A percentile compares a stretch with the other conserved stretches of the same genome.
phyloP scores from a whole-genome alignment of 306 rosid genomes.

The Trifolium pratense region DNA sequence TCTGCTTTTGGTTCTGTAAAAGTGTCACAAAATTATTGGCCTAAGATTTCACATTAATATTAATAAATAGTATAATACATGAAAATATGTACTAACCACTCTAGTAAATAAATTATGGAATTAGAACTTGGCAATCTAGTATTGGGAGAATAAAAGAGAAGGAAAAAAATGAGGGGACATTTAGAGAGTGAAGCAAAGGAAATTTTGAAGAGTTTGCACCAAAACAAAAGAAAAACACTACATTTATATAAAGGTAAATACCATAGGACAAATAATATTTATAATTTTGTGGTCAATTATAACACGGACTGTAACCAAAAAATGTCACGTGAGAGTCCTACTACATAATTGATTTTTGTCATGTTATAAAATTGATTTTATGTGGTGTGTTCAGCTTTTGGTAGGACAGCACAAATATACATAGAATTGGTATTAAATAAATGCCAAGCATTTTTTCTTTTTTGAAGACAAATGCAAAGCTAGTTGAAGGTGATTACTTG shows the following conservation, averaged over 20 bases:
- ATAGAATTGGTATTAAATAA: not conserved
- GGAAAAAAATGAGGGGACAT: too few relatives aligned
- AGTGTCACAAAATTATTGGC: conserved; percentile 22
- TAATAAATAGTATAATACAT: not conserved
- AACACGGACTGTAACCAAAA: not conserved
- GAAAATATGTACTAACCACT: conserved; percentile 33
- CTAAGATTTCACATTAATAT: conserved; percentile 18
- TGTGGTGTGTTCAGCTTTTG: too few relatives aligned
- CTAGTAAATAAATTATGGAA: not conserved
- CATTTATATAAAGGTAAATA: conserved; percentile 16
- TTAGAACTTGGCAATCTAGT: not conserved
- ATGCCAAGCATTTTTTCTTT: too few relatives aligned
- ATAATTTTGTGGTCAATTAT: conserved; percentile 19
- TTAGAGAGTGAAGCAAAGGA: not conserved
- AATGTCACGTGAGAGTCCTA: conserved; percentile 34
- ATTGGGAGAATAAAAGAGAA: not conserved
- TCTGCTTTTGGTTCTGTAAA: conserved; percentile 39
- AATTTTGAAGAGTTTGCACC: conserved; percentile 6
- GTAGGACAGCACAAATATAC: not conserved
- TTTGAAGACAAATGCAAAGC: conserved; percentile 16
- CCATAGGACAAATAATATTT: conserved; percentile 11
- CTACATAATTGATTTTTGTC: conserved; percentile 29
- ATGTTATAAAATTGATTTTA: conserved; percentile 20
- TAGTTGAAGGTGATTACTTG: not conserved
- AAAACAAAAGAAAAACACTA: not conserved